Evolutionary conservation across 1,284 basidiomycete species (phyloP), one percentile per base, ranked within the genome.

Genomic region (Cutaneotrichosporon dermatis): DNA sequence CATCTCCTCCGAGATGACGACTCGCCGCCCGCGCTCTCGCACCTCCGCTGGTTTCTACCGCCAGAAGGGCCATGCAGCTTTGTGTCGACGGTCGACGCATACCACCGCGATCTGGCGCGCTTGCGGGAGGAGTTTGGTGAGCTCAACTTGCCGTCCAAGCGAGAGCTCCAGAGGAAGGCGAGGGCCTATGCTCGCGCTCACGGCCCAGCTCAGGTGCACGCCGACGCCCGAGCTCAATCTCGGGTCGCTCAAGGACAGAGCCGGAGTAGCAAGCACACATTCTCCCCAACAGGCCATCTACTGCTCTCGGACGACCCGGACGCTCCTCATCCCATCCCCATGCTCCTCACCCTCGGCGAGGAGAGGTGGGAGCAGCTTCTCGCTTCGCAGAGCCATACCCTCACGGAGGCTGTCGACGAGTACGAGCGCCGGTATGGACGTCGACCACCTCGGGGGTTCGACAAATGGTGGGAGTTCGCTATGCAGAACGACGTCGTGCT

Each of bases 401-500:
- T 95, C 10, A 77, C 76, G 13, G 84, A 84, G 33, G 91, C 92
- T 0, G 87, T 90, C 1, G 75, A 74, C 6, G 89, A 92, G 74
- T 96, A 96, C 76, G 83, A 80, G 66, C 77, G 82, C 57, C 81
- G 92, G 52, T 92, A 95, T 72, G 79, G 80, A 2, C 83, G 87
- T n/a, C 76, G 82, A 12, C 92, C 93, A 8, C 93, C 92, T 0
- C 83, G 82, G 58, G 92, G 91, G 0, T 96, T 95, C 67, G 90
- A 92, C 71, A 75, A 83, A 43, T 96, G 93, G 93, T 95, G 88
- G 85, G 78, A 80, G 46, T 95, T 92, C 76, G 88, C 87, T 9
- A 78, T 82, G 75, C 78, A 83, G 50, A 82, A 88, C 71, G 79
- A 84, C 25, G 85, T 92, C 59, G 84, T 87, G 62, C 83, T 97